Percentiles rank a stretch among this genome's conserved stretches.
phyloP scores from a whole-genome alignment of 768 basidiomycete species.

The Rhodosporidiobolus sp. region DNA sequence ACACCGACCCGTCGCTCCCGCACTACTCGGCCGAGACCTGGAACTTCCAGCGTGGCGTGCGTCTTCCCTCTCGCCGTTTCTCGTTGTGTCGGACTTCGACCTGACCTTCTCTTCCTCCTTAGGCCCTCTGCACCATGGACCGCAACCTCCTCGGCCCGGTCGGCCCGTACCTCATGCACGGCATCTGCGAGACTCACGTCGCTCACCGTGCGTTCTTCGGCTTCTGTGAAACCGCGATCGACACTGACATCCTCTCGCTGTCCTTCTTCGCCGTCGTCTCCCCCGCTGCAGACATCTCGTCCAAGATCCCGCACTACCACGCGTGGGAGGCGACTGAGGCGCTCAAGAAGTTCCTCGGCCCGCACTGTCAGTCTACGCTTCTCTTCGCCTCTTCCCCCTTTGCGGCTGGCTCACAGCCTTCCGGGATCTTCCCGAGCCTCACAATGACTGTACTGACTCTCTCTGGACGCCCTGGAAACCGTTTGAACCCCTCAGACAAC shows the following conservation, averaged over 20 bases:
- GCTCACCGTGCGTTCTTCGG: not conserved
- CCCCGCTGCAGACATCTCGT: constrained; percentile 86
- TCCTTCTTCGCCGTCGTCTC: constrained; percentile 28
- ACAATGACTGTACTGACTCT: no score
- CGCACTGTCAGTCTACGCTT: constrained; percentile 43
- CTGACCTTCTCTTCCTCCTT: not conserved
- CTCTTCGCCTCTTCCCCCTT: not conserved
- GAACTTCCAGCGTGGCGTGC: constrained; percentile 80
- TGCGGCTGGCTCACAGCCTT: constrained; percentile 41
- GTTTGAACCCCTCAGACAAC: constrained; percentile 19
- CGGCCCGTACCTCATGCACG: constrained; percentile 67
- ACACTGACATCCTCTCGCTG: not conserved
- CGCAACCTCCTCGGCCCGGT: constrained; percentile 79
- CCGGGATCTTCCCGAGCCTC: no score
- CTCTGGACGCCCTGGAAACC: no score
- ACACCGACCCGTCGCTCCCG: constrained; percentile 90
- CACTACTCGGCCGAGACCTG: constrained; percentile 87
- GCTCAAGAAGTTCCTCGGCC: constrained; percentile 70
- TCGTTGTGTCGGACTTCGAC: no score
- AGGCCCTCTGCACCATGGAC: constrained; percentile 77
- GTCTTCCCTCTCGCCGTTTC: not conserved
- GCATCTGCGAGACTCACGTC: constrained; percentile 42
- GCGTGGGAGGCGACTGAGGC: constrained; percentile 85
- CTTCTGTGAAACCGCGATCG: no score
- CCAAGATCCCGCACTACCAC: constrained; percentile 88